Conservation (phyloP, 345 rosid genomes). For the Erysimum cheiranthoides region DNA sequence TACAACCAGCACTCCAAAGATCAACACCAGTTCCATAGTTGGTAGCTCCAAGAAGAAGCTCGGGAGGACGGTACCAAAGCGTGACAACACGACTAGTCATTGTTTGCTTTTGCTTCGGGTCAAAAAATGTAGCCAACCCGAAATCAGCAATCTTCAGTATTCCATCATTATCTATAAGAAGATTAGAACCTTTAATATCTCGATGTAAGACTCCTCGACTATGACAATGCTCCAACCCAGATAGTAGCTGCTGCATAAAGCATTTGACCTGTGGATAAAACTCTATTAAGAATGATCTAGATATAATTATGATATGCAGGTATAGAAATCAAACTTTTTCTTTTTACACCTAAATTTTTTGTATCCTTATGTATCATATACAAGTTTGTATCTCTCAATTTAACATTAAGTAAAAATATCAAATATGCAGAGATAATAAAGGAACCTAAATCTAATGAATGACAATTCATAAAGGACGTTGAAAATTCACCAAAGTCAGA, state of each 20-base stretch:
- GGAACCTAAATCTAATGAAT: slow-evolving; percentile 15
- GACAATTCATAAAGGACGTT: slow-evolving; percentile 11
- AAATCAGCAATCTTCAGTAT: slow-evolving; percentile 87
- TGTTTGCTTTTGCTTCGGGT: slow-evolving; percentile 63
- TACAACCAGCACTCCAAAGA: slow-evolving; percentile 98
- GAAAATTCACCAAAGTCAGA: slow-evolving; percentile 7
- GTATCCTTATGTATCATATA: too few species aligned
- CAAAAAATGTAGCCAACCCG: slow-evolving; percentile 83
- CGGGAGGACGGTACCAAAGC: slow-evolving; percentile 96
- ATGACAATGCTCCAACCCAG: slow-evolving; percentile 95
- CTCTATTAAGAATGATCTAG: background rate
- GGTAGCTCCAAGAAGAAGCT: slow-evolving; percentile 92
- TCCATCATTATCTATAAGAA: slow-evolving; percentile 81
- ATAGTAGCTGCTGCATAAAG: slow-evolving; percentile 80
- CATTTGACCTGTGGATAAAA: slow-evolving; percentile 66
- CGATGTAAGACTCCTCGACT: slow-evolving; percentile 79
- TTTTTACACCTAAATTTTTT: background rate
- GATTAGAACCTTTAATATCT: slow-evolving; percentile 89
- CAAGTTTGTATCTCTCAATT: background rate
- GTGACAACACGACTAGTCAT: slow-evolving; percentile 95
- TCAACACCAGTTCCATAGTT: slow-evolving; percentile 76
- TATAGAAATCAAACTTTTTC: background rate
- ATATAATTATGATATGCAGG: background rate
- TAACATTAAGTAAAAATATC: background rate
- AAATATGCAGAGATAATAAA: slow-evolving; percentile 1